Evolutionary conservation across 805 yeast genomes (phyloP).

Genomic region (Wickerhamomyces chaumierensis): DNA sequence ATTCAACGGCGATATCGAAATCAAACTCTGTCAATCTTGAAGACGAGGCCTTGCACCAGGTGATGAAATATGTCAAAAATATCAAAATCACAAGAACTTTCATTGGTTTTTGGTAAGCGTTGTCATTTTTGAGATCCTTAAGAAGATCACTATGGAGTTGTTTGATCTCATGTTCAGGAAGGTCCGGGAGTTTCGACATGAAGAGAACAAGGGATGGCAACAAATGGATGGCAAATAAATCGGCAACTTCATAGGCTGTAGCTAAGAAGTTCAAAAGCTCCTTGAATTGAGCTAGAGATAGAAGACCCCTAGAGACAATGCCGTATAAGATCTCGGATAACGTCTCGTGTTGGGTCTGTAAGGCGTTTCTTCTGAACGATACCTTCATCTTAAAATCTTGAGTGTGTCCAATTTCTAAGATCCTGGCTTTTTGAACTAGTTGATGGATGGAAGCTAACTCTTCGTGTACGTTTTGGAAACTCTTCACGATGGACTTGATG

Average conservation of each 20-base stretch:
- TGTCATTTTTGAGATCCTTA: conserved; percentile 26
- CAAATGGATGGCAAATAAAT: conserved; percentile 51
- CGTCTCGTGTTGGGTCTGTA: conserved; percentile 58
- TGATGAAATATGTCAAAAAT: conserved; percentile 46
- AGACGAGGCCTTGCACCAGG: conserved; percentile 51
- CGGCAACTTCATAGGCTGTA: conserved; percentile 39
- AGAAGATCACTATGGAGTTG: conserved; percentile 26
- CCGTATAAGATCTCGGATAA: conserved; percentile 58
- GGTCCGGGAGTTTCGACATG: conserved; percentile 25
- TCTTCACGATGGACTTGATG: conserved; percentile 33
- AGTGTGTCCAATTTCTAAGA: conserved; percentile 39
- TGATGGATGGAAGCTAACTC: conserved; percentile 46
- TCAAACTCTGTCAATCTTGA: conserved; percentile 34
- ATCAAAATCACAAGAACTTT: conserved; percentile 37
- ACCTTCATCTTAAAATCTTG: conserved; percentile 35
- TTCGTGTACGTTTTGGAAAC: conserved; percentile 48
- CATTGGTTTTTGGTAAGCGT: conserved; percentile 35
- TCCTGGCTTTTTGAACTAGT: conserved; percentile 35
- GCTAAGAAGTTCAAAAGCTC: conserved; percentile 34
- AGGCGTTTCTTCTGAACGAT: conserved; percentile 48
- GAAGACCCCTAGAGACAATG: conserved; percentile 27
- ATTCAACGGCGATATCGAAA: conserved; percentile 43
- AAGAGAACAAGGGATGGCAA: conserved; percentile 47
- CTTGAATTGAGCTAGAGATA: conserved; percentile 24
- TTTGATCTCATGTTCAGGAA: conserved; percentile 27